These are phyloP conservation scores for Psilocybe cubensis DNA, from an alignment of 768 basidiomycete genomes.

Conservation along the genomic window DNA sequence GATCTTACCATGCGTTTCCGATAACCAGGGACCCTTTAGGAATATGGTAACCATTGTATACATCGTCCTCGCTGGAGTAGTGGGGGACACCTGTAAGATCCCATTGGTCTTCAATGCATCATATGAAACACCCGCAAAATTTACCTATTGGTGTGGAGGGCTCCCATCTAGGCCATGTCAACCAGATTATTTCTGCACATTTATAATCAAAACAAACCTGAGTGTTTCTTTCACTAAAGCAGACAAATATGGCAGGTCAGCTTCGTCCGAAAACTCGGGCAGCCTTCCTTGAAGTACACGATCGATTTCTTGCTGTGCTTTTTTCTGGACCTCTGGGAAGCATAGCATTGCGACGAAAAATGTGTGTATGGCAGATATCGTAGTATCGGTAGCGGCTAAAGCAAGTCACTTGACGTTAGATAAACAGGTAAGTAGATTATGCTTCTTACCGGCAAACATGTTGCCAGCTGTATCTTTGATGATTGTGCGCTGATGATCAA, in stretches of 20 bases:
- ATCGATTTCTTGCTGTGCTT: constrained; percentile 45
- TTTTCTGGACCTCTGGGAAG: constrained; percentile 39
- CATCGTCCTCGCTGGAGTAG: constrained; percentile 40
- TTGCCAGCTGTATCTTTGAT: constrained; percentile 45
- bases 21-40: constrained; percentile 44
- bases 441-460: constrained; percentile 31
- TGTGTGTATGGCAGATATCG: constrained; percentile 25
- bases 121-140: too few species aligned
- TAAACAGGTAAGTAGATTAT: not conserved
- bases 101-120: not conserved
- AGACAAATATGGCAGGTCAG: constrained; percentile 39
- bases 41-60: constrained; percentile 47
- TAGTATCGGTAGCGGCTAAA: constrained; percentile 31
- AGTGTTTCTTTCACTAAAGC: constrained; percentile 41
- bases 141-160: constrained; percentile 33
- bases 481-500: constrained; percentile 19
- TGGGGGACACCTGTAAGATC: constrained; percentile 33
- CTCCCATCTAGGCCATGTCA: constrained; percentile 26
- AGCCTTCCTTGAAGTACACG: constrained; percentile 38
- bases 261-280: constrained; percentile 40
- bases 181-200: not conserved
- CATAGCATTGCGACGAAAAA: constrained; percentile 44
- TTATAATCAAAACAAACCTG: constrained; percentile 16
- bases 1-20: constrained; percentile 36
- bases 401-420: constrained; percentile 7